Evolutionary conservation across 2,329 filamentous ascomycete genomes (phyloP), one percentile per base, ranked within the genome.

Genomic region (Drechmeria coniospora): DNA sequence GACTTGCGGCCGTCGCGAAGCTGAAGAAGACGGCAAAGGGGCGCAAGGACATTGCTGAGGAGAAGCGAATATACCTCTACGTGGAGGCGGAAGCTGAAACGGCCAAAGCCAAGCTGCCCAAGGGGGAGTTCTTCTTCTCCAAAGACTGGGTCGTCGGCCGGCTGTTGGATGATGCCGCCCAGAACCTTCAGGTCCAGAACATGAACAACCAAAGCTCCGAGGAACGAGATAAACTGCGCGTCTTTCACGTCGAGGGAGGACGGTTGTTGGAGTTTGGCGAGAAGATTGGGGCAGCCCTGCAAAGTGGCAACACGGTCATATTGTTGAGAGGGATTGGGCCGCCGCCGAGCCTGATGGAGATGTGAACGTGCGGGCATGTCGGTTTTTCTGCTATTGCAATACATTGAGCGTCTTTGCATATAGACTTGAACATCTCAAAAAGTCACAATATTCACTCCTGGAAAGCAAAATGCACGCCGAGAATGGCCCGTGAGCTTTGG

Each of bases 201-300:
- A 54, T 87, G 36, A 92, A 92, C 46, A 92, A 92, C 43, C 65
- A 78, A 40, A 75, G 72, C 1, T 68, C 66, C 3, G 67, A 76
- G 9, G 82, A 92, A 56, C 74, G 79, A 47, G 76, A 84, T 33
- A 79, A 79, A 51, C 50, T 98, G 38, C 61, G 90, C 7, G 74
- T 98, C 0, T 98, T 93, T 45, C 86, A 95, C 49, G 81, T 98
- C 1, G 86, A 98, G 47, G 81, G 79, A 0, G 90, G 90, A 0
- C 62, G 83, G 32, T 51, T 98, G 36, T 53, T 98, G 36, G 86
- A 90, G 34, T 98, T 92, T 44, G 74, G 68, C 15, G 86, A 94
- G 53, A 86, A 87, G 59, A 62, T 93, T 30, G 84, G 83, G 4
- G 62, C 63, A 28, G 65, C 63, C 16, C 60, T 92, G 32, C 70